Evolutionary conservation across 345 rosid species (phyloP).

Genomic region (Gossypium arboreum): DNA sequence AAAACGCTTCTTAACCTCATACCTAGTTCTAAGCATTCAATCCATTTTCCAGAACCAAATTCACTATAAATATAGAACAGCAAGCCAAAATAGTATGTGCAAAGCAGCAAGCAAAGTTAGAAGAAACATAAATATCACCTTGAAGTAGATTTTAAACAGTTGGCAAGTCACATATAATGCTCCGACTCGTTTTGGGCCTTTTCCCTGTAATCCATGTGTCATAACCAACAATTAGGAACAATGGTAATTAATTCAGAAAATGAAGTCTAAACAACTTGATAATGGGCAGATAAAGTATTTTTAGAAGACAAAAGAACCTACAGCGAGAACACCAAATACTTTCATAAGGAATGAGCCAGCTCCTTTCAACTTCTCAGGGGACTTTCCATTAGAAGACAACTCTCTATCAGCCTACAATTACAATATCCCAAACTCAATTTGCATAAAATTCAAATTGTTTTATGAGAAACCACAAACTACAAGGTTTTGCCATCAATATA

Average conservation of each 20-base stretch:
- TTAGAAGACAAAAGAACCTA: slow-evolving; percentile 33
- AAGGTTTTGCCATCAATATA: slow-evolving; percentile 31
- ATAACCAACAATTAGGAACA: slow-evolving; percentile 13
- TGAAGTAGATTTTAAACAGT: slow-evolving; percentile 88
- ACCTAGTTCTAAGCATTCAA: background rate
- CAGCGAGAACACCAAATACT: slow-evolving; percentile 94
- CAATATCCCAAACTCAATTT: slow-evolving; percentile 7
- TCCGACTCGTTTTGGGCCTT: slow-evolving; percentile 92
- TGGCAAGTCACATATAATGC: slow-evolving; percentile 95
- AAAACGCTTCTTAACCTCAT: slow-evolving; percentile 1
- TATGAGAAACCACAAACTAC: background rate
- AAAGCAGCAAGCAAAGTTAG: background rate
- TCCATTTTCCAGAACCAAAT: background rate
- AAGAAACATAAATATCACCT: slow-evolving; percentile 41
- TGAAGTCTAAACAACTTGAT: slow-evolving; percentile 9
- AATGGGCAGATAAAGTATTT: slow-evolving; percentile 5
- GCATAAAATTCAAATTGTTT: background rate
- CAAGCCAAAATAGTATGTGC: background rate
- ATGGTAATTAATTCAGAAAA: slow-evolving; percentile 5
- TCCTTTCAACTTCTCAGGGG: slow-evolving; percentile 89
- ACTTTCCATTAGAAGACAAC: slow-evolving; percentile 70
- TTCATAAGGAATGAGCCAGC: slow-evolving; percentile 97
- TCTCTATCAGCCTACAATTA: slow-evolving; percentile 77
- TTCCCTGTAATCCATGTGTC: slow-evolving; percentile 52
- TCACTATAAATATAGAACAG: background rate